Conservation (phyloP, 352 stramenopile species). For the Globisporangium megalacanthum region DNA sequence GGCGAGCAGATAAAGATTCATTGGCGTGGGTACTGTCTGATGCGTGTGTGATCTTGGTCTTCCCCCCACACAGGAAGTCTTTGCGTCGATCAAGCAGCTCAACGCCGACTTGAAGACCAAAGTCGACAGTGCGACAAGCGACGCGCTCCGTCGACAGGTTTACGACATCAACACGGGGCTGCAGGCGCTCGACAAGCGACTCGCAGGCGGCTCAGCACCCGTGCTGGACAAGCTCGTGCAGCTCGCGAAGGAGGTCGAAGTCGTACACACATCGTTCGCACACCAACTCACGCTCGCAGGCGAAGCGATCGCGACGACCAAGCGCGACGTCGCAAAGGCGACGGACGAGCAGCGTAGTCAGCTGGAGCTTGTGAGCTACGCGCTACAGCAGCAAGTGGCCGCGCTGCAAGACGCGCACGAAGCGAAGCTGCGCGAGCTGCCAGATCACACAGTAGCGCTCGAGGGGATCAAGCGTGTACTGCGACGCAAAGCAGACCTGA, state of each 20-base stretch:
- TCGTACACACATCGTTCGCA: slow-evolving; percentile 22
- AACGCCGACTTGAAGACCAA: slow-evolving; percentile 54
- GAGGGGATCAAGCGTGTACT: slow-evolving; percentile 39
- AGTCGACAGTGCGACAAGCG: slow-evolving; percentile 28
- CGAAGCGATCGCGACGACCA: slow-evolving; percentile 23
- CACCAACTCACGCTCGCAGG: slow-evolving; percentile 31
- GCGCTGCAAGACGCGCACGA: slow-evolving; percentile 27
- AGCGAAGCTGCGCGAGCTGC: slow-evolving; percentile 35
- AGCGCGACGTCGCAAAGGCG: slow-evolving; percentile 21
- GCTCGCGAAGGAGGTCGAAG: slow-evolving; percentile 30
- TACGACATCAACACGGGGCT: slow-evolving; percentile 47
- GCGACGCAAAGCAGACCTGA: slow-evolving; percentile 54
- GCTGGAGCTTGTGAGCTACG: slow-evolving; percentile 21
- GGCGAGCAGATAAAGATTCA: too few species aligned
- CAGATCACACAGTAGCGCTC: slow-evolving; percentile 35
- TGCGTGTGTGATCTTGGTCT: not conserved
- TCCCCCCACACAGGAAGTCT: slow-evolving; percentile 30
- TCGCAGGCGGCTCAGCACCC: slow-evolving; percentile 28
- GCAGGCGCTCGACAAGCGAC: slow-evolving; percentile 35
- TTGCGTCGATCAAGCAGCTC: slow-evolving; percentile 58
- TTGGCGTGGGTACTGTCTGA: too few species aligned
- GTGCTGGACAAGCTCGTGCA: slow-evolving; percentile 42
- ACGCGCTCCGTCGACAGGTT: slow-evolving; percentile 47
- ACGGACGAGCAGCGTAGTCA: slow-evolving; percentile 27
- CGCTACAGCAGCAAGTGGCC: slow-evolving; percentile 23